A percentile compares a stretch with the other conserved stretches of the same genome.
Conservation (phyloP, 1,139 yeast species). For the Candida labiduridarum region DNA sequence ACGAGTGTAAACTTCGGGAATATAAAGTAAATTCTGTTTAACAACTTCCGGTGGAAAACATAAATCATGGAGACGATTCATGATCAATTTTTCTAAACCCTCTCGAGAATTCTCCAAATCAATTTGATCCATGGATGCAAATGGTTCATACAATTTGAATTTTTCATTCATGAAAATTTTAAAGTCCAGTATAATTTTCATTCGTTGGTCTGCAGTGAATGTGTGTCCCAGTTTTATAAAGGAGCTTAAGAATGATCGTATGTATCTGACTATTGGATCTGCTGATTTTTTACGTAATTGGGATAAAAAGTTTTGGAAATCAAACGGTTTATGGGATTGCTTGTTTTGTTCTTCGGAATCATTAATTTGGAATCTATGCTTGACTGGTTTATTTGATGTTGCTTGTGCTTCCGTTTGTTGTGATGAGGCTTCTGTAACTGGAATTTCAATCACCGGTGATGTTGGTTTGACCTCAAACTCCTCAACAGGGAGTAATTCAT, state of each 20-base stretch:
- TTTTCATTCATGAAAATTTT: constrained; percentile 69
- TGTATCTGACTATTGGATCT: constrained; percentile 86
- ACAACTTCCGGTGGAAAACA: constrained; percentile 81
- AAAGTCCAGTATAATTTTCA: constrained; percentile 74
- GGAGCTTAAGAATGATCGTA: constrained; percentile 76
- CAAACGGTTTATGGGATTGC: constrained; percentile 60
- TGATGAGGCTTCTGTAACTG: not conserved
- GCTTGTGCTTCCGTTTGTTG: not conserved
- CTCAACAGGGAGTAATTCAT: not conserved
- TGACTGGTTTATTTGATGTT: not conserved
- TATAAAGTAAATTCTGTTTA: constrained; percentile 41
- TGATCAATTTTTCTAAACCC: constrained; percentile 88
- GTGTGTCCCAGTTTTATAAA: constrained; percentile 61
- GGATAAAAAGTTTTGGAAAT: constrained; percentile 76
- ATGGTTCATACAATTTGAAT: constrained; percentile 71
- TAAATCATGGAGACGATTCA: constrained; percentile 79
- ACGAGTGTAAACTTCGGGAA: constrained; percentile 29
- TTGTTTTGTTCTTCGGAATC: constrained; percentile 34
- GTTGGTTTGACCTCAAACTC: not conserved
- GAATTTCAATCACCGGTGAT: not conserved
- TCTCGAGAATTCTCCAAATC: constrained; percentile 75
- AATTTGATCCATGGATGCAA: constrained; percentile 60
- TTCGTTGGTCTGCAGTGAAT: constrained; percentile 79
- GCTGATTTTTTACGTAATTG: constrained; percentile 77
- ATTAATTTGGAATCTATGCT: constrained; percentile 17